phyloP scores from a whole-genome alignment of 176 grass and related monocot species.

The Neostapfia colusana region DNA sequence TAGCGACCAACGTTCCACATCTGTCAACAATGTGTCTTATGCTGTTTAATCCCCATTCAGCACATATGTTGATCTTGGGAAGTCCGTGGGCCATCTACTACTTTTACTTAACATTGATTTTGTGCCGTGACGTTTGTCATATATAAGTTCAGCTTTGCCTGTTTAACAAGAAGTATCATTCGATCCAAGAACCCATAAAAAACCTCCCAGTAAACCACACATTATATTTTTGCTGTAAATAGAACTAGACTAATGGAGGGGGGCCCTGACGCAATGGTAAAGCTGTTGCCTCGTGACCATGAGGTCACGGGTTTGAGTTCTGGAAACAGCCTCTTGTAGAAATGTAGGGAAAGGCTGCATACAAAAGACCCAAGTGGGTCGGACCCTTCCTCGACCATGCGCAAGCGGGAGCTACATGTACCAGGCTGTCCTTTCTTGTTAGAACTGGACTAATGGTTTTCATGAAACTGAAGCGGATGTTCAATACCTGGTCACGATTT shows the following conservation, averaged over 20 bases:
- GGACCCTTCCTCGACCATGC: too few species aligned
- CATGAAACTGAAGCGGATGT: background rate
- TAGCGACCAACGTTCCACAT: too few species aligned
- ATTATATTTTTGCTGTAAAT: background rate
- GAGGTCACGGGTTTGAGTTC: too few species aligned
- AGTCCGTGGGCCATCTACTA: background rate
- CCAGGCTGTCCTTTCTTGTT: too few species aligned
- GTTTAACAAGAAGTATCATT: background rate
- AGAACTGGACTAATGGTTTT: background rate
- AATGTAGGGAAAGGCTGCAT: too few species aligned
- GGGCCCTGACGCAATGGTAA: too few species aligned
- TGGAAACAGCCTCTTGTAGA: too few species aligned
- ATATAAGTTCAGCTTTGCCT: background rate
- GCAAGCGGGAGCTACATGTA: too few species aligned
- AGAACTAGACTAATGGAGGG: background rate
- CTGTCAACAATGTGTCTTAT: background rate
- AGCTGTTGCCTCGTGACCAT: too few species aligned
- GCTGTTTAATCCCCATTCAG: slow-evolving; percentile 7
- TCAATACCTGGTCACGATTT: background rate
- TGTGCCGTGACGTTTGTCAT: background rate
- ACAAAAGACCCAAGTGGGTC: too few species aligned
- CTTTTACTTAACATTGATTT: background rate
- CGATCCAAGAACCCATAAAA: background rate
- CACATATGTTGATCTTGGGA: background rate
- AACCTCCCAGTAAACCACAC: background rate